Evolutionary conservation across 192 early-diverging fungal species (phyloP).

Genomic region (Coemansia sp.): DNA sequence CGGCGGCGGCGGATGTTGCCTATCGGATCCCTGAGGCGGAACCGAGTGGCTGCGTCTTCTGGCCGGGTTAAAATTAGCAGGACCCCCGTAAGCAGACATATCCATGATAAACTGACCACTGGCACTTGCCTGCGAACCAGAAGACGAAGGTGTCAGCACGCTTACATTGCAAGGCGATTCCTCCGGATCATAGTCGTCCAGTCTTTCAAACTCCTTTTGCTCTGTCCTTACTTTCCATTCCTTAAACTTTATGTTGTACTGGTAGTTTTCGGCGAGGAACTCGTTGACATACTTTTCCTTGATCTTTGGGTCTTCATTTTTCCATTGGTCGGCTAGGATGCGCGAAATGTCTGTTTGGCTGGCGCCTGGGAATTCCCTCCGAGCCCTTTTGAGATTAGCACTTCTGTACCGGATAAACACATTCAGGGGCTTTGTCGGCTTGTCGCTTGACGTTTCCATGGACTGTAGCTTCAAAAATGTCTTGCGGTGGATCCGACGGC

Average conservation of each 20-base stretch:
- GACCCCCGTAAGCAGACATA: conserved; percentile 2
- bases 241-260: conserved; percentile 8
- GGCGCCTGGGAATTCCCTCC: conserved; percentile 9
- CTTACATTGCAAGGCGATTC: not conserved
- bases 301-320: conserved; percentile 13
- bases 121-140: not conserved
- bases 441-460: not conserved
- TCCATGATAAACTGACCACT: not conserved
- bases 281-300: conserved; percentile 16
- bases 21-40: not conserved
- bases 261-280: conserved; percentile 24
- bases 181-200: conserved; percentile 5
- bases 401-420: conserved; percentile 36
- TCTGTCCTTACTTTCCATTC: not conserved
- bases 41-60: conserved; percentile 1
- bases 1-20: not conserved
- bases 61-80: not conserved
- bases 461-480: not conserved
- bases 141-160: not conserved
- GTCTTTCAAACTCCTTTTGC: conserved; percentile 3
- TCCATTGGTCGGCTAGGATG: conserved; percentile 30
- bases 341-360: conserved; percentile 26
- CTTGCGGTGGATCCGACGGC: not conserved
- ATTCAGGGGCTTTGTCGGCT: conserved; percentile 19
- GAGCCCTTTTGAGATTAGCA: conserved; percentile 13